Conservation (phyloP, 1,284 basidiomycete genomes). For the Tylopilus orsonianus region DNA sequence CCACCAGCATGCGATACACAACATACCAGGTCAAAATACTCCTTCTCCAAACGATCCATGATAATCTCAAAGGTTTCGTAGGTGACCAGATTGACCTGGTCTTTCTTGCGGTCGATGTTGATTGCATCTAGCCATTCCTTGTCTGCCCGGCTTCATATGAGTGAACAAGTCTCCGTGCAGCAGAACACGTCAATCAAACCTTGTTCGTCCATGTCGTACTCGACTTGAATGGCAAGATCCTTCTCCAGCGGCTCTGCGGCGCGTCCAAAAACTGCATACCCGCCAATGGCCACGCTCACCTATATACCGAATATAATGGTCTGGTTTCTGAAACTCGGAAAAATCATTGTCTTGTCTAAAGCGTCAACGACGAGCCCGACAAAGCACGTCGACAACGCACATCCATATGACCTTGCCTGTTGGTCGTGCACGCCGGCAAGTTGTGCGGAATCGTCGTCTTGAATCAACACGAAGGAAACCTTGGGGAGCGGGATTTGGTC, state of each 20-base stretch:
- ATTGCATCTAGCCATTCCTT: conserved; percentile 92
- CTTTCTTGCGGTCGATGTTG: conserved; percentile 82
- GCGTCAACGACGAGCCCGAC: conserved; percentile 9
- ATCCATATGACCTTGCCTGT: conserved; percentile 59
- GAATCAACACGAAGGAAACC: conserved; percentile 58
- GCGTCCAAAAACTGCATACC: conserved; percentile 10
- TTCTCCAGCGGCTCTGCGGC: conserved; percentile 85
- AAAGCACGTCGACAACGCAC: conserved; percentile 39
- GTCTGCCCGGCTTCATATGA: conserved; percentile 49
- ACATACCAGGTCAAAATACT: conserved; percentile 94
- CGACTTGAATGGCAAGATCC: conserved; percentile 90
- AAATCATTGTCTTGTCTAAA: conserved; percentile 70
- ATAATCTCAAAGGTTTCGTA: conserved; percentile 95
- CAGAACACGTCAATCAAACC: conserved; percentile 46
- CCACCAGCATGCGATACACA: not conserved
- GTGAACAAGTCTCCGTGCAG: not conserved
- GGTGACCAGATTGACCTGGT: conserved; percentile 71
- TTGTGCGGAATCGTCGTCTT: conserved; percentile 56
- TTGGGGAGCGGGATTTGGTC: conserved; percentile 50
- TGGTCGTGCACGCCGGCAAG: conserved; percentile 53
- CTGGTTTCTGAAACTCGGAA: conserved; percentile 73
- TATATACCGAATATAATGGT: conserved; percentile 89
- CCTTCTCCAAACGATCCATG: conserved; percentile 97
- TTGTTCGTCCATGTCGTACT: conserved; percentile 99
- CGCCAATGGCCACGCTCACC: conserved; percentile 45